A percentile compares a stretch with the other conserved stretches of the same genome.
phyloP scores from a whole-genome alignment of 2,329 filamentous ascomycete species.

The Cordyceps farinosa region DNA sequence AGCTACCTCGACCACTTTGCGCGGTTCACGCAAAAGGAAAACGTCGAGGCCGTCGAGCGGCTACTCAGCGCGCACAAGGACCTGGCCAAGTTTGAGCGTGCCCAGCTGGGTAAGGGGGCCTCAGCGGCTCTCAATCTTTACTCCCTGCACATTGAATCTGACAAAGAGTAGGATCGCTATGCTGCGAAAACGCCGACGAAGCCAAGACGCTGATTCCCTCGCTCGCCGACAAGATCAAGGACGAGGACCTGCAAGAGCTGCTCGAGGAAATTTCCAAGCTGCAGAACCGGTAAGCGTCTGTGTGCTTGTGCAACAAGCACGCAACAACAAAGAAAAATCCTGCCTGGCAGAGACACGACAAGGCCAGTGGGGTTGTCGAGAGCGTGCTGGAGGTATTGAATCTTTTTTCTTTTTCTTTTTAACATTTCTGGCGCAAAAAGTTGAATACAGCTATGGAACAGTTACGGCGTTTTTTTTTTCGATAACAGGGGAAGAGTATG shows the following conservation, averaged over 20 bases:
- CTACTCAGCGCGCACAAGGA: slow-evolving; percentile 75
- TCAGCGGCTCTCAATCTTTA: neutral
- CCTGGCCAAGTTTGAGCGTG: slow-evolving; percentile 88
- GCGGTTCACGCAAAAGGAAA: slow-evolving; percentile 92
- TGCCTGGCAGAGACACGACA: neutral
- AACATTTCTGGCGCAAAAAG: slow-evolving; percentile 31
- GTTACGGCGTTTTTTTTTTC: slow-evolving; percentile 21
- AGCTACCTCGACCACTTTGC: slow-evolving; percentile 94
- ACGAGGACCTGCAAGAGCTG: slow-evolving; percentile 82
- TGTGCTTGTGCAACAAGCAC: neutral
- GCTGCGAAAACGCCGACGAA: slow-evolving; percentile 89
- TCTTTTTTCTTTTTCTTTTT: slow-evolving; percentile 18
- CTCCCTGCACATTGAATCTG: neutral
- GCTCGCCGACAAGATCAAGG: slow-evolving; percentile 81
- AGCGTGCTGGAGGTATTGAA: slow-evolving; percentile 5
- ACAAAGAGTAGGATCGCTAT: slow-evolving; percentile 67
- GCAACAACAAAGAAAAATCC: neutral
- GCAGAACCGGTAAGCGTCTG: slow-evolving; percentile 35
- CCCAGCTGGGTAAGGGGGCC: slow-evolving; percentile 70
- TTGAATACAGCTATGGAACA: slow-evolving; percentile 24
- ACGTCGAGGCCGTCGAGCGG: slow-evolving; percentile 89
- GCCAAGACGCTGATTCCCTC: slow-evolving; percentile 94
- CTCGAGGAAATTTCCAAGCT: slow-evolving; percentile 89
- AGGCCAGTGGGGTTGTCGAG: slow-evolving; percentile 17
- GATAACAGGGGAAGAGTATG: neutral